A percentile compares a stretch with the other conserved stretches of the same genome.
Conservation (phyloP, 352 stramenopile genomes). For the Globisporangium parvum region DNA sequence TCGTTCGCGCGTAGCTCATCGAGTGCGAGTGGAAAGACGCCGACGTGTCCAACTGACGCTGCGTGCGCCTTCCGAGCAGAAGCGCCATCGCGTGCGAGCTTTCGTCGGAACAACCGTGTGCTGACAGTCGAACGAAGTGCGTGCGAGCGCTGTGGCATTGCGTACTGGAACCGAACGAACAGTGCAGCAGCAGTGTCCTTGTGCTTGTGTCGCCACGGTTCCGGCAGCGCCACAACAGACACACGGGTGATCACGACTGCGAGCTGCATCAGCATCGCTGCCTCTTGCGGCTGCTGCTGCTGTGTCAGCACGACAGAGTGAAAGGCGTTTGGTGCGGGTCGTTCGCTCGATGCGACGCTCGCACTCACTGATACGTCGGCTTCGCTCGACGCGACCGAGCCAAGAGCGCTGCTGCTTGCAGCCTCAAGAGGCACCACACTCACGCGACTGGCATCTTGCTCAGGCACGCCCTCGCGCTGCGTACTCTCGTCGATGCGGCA, state of each 20-base stretch:
- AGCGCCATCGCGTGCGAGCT: slow-evolving; percentile 13
- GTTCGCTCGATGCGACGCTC: too few relatives aligned
- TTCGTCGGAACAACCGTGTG: slow-evolving; percentile 23
- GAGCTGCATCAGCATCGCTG: slow-evolving; percentile 4
- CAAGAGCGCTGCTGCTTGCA: too few relatives aligned
- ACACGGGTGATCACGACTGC: slow-evolving; percentile 12
- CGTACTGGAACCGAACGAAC: slow-evolving; percentile 11
- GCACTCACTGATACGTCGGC: too few relatives aligned
- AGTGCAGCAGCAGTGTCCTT: not conserved
- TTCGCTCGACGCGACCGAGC: too few relatives aligned
- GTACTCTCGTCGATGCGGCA: slow-evolving; percentile 1
- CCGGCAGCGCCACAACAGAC: not conserved
- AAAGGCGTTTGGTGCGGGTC: not conserved
- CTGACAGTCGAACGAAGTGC: slow-evolving; percentile 1
- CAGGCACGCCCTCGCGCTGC: not conserved
- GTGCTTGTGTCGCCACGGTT: not conserved
- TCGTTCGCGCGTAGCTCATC: slow-evolving; percentile 13
- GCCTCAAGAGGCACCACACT: not conserved
- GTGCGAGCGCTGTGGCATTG: slow-evolving; percentile 1
- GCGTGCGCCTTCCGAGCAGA: not conserved
- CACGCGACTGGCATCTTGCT: not conserved
- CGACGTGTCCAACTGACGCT: slow-evolving; percentile 12
- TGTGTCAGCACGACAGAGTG: not conserved
- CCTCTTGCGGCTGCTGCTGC: not conserved
- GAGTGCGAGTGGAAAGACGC: slow-evolving; percentile 25